Evolutionary conservation across 73 alveolate species (phyloP), one percentile per base, ranked within the genome.

Genomic region (Paramecium pentaurelia): DNA sequence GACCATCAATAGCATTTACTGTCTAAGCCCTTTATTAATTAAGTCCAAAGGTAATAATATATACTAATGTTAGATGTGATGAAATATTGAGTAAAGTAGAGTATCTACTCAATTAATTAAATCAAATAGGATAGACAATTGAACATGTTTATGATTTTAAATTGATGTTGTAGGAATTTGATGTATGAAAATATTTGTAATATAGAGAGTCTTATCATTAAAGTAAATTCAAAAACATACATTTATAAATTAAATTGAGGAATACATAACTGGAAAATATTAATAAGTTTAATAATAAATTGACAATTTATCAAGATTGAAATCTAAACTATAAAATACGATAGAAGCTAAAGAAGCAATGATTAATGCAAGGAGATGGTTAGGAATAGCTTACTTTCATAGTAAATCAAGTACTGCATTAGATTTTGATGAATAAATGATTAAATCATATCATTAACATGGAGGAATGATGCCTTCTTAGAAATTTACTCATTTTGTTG

Each of bases 401-500:
- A 80, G 91, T 38, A 77, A 77, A 45, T 77, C 91, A 80, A 80
- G 91, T 36, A 27, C 73, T 20, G 91, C 47, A 22, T 25, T 80
- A 10, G 75, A 80, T 32, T 80, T 80, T 27, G 91, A 80, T 45
- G 71, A 44, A 49, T n/a, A 80, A 44, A 42, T 28, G 49, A 49
- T 38, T n/a, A 75, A 75, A 38, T 38, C 58, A 42, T 42, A 36
- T 38, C 88, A 73, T 34, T 34, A 25, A 47, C 91, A 80, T 45
- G 91, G 91, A 40, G 91, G 91, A 0, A 80, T 80, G 77, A 47
- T 80, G 47, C 91, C 91, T 5, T 20, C 58, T 80, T 42, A 80
- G 49, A 80, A 80, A 80, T 80, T 80, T 80, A 80, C 77, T 25
- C 91, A 97, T 86, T 92, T 98, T 27, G 98, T 98, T 6, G 99